Percentiles rank a stretch among this genome's conserved stretches.
Conservation (phyloP, 306 rosid species). For the Hippophae tibetana region DNA sequence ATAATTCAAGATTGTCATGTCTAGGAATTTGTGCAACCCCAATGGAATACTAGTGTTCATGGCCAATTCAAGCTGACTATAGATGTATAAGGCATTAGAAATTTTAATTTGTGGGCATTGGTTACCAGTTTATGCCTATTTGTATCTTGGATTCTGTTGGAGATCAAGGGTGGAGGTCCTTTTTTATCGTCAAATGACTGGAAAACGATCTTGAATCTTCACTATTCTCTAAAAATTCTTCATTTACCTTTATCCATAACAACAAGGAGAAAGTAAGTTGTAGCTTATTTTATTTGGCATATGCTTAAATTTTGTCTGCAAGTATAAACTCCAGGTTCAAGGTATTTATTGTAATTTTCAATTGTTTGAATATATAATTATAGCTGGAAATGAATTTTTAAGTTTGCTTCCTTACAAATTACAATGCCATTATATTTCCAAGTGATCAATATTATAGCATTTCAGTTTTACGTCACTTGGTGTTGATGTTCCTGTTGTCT, state of each 20-base stretch:
- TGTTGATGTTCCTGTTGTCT: not conserved
- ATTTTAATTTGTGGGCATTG: constrained; percentile 7
- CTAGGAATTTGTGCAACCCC: constrained; percentile 6
- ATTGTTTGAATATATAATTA: not conserved
- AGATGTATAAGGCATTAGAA: constrained; percentile 18
- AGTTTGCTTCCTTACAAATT: not conserved
- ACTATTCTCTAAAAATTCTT: constrained; percentile 30
- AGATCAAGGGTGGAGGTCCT: constrained; percentile 25
- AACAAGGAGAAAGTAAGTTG: constrained; percentile 47
- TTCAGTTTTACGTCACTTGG: not conserved
- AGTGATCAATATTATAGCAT: not conserved
- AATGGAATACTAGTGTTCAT: constrained; percentile 6
- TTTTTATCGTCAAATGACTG: constrained; percentile 28
- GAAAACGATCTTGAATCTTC: constrained; percentile 28
- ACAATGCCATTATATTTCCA: not conserved
- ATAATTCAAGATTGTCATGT: constrained; percentile 12
- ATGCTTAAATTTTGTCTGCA: constrained; percentile 12
- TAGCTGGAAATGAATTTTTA: not conserved
- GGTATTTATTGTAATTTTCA: not conserved
- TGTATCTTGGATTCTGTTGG: constrained; percentile 33
- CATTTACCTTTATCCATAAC: constrained; percentile 37
- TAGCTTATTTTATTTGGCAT: constrained; percentile 16
- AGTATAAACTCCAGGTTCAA: constrained; percentile 10
- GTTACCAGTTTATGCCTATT: constrained; percentile 19
- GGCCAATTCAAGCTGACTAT: constrained; percentile 22